Evolutionary conservation across 1,284 basidiomycete genomes (phyloP).

Genomic region (Rhodotorula sp.): DNA sequence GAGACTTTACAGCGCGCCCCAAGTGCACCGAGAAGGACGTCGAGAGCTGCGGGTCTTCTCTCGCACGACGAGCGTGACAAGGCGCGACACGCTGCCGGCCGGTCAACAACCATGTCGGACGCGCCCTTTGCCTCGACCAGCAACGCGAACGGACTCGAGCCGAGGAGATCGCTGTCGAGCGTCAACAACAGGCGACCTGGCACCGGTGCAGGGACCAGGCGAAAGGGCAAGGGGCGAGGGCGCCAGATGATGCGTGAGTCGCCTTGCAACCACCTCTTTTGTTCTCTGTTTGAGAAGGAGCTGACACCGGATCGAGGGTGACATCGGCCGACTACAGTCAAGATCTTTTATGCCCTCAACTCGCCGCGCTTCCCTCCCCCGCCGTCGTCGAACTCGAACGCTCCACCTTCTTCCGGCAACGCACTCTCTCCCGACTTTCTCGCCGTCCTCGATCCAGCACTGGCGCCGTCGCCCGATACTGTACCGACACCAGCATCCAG

Average conservation of each 20-base stretch:
- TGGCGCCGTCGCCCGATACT: constrained; percentile 14
- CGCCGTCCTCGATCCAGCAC: constrained; percentile 36
- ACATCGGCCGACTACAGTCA: constrained; percentile 25
- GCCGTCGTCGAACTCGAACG: not conserved
- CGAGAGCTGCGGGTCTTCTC: no score
- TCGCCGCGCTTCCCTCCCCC: constrained; percentile 22
- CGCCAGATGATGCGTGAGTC: constrained; percentile 37
- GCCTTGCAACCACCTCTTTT: not conserved
- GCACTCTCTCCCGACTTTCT: constrained; percentile 30
- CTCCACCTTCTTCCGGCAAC: constrained; percentile 3
- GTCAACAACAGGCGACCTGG: not conserved
- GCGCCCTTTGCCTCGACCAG: constrained; percentile 4
- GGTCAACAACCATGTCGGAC: not conserved
- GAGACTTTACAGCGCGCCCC: no score
- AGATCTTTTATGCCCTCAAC: constrained; percentile 40
- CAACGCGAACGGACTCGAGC: not conserved
- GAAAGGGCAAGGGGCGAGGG: constrained; percentile 26
- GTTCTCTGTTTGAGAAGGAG: not conserved
- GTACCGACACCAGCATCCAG: not conserved
- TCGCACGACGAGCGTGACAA: no score
- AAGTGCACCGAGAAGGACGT: no score
- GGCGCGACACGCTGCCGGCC: not conserved
- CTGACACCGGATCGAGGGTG: not conserved
- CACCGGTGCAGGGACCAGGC: not conserved
- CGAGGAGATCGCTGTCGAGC: not conserved